Evolutionary conservation across 495 filamentous ascomycete genomes (phyloP).

Genomic region (Xylaria bambusicola): DNA sequence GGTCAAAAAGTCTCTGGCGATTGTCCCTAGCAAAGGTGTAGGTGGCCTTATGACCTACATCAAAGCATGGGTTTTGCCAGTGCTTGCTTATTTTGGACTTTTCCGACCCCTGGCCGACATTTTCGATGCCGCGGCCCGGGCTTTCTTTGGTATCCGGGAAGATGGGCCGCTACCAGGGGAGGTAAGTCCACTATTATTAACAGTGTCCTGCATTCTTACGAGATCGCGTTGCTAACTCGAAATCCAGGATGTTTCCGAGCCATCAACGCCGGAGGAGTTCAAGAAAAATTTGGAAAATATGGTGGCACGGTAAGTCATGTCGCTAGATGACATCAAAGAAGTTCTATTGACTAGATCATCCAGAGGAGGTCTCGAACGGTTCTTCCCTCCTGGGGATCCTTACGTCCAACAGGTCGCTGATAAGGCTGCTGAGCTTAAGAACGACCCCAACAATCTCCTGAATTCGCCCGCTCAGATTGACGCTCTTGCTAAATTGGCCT

Average conservation of each 20-base stretch:
- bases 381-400: conserved; percentile 11
- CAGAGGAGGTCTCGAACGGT: conserved; percentile 8
- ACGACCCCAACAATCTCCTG: conserved; percentile 4
- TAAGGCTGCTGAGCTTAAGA: conserved; percentile 6
- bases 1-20: conserved; percentile 2
- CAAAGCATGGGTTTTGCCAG: conserved; percentile 8
- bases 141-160: background rate
- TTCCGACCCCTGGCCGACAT: conserved; percentile 1
- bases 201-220: background rate
- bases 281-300: conserved; percentile 11
- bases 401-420: conserved; percentile 14
- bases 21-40: conserved; percentile 3
- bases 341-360: background rate
- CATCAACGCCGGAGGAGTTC: background rate
- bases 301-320: background rate
- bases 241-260: conserved; percentile 7
- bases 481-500: conserved; percentile 8
- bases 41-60: conserved; percentile 16
- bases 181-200: background rate
- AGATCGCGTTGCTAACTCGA: background rate
- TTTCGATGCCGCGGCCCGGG: conserved; percentile 8
- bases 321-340: background rate
- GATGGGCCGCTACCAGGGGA: conserved; percentile 1
- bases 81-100: conserved; percentile 1
- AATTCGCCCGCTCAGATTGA: conserved; percentile 17